Conservation (phyloP, 202 grass and related monocot genomes). For the Setaria viridis region DNA sequence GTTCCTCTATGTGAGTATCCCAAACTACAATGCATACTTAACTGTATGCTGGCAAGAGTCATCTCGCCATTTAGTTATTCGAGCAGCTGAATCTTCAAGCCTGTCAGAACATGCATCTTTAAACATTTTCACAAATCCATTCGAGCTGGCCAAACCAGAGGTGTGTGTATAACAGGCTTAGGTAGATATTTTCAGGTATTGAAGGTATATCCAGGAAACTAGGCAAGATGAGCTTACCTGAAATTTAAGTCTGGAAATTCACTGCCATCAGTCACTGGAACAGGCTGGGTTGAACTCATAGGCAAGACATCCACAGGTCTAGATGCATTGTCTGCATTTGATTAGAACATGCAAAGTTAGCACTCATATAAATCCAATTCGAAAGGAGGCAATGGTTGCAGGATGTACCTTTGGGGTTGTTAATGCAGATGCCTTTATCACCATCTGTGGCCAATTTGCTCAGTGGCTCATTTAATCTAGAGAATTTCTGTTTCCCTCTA, state of each 20-base stretch:
- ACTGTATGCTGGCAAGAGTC: constrained; percentile 61
- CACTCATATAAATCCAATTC: constrained; percentile 36
- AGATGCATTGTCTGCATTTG: constrained; percentile 42
- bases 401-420: constrained; percentile 58
- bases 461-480: constrained; percentile 55
- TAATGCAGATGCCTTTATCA: constrained; percentile 50
- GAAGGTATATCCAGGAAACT: constrained; percentile 35
- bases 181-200: constrained; percentile 43
- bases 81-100: constrained; percentile 57
- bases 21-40: constrained; percentile 59
- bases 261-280: constrained; percentile 48
- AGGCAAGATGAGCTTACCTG: constrained; percentile 55
- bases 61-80: constrained; percentile 77
- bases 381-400: constrained; percentile 9
- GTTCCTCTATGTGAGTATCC: constrained; percentile 17
- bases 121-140: constrained; percentile 47
- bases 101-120: constrained; percentile 48
- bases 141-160: constrained; percentile 41
- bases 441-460: constrained; percentile 42
- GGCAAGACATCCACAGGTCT: constrained; percentile 36
- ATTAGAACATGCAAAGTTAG: constrained; percentile 40
- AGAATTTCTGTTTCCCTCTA: constrained; percentile 77
- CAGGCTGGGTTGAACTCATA: constrained; percentile 60
- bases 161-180: constrained; percentile 37
- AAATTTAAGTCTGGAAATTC: constrained; percentile 57